A percentile compares a stretch with the other conserved stretches of the same genome.
Conservation (phyloP, 2,329 filamentous ascomycete species). For the Fusarium subglutinans region DNA sequence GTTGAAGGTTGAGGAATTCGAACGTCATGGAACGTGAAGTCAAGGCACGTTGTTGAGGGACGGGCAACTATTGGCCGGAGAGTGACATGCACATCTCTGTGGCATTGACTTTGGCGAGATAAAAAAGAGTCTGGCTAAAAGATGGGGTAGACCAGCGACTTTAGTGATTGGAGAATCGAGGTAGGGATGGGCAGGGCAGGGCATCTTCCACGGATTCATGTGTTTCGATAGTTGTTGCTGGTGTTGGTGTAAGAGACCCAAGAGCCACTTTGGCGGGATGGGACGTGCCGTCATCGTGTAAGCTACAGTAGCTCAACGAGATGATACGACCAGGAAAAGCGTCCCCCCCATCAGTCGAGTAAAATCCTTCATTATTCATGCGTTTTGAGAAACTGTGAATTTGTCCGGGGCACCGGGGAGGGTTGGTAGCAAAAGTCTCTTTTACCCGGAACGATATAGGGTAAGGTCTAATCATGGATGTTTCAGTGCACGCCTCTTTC, state of each 20-base stretch:
- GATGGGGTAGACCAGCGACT: conserved; percentile 34
- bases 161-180: conserved; percentile 33
- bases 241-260: conserved; percentile 1
- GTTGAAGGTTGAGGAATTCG: conserved; percentile 17
- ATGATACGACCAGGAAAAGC: background rate
- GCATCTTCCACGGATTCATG: background rate
- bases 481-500: background rate
- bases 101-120: conserved; percentile 27
- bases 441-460: conserved; percentile 18
- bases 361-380: background rate
- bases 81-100: conserved; percentile 30
- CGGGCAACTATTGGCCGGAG: conserved; percentile 33
- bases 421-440: background rate
- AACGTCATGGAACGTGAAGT: conserved; percentile 26
- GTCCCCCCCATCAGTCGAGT: background rate
- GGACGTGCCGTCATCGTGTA: conserved; percentile 30
- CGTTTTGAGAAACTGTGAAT: background rate
- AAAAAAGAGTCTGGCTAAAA: conserved; percentile 37
- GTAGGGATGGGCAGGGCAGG: conserved; percentile 13
- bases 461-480: conserved; percentile 13
- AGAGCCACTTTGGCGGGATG: conserved; percentile 28
- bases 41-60: conserved; percentile 40
- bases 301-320: background rate
- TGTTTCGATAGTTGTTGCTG: background rate
- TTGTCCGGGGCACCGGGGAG: conserved; percentile 9